These are phyloP conservation scores for Tylopilus sp. DNA, from an alignment of 1,284 basidiomycete species.

Conservation along the genomic window DNA sequence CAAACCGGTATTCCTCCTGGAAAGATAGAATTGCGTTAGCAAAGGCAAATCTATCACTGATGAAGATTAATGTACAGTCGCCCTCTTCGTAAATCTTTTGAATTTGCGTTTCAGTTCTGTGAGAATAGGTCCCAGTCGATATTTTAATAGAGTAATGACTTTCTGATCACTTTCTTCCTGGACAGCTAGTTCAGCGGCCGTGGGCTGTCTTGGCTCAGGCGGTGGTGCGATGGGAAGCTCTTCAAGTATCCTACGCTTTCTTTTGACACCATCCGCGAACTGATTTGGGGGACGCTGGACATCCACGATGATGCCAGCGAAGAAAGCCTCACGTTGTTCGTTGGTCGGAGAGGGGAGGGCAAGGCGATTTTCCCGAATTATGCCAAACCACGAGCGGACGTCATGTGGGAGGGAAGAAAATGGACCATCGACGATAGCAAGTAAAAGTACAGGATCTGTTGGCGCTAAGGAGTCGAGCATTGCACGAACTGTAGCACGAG, in stretches of 20 bases:
- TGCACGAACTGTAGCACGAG: slow-evolving; percentile 82
- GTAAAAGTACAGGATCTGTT: slow-evolving; percentile 88
- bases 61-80: slow-evolving; percentile 56
- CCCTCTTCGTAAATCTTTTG: slow-evolving; percentile 85
- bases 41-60: not conserved
- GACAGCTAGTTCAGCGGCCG: slow-evolving; percentile 78
- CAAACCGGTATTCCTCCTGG: slow-evolving; percentile 74
- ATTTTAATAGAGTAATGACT: slow-evolving; percentile 82
- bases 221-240: slow-evolving; percentile 88
- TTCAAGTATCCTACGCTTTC: slow-evolving; percentile 84
- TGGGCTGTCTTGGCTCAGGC: slow-evolving; percentile 80
- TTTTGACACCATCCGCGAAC: slow-evolving; percentile 88
- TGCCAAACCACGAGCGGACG: slow-evolving; percentile 91
- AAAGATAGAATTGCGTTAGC: slow-evolving; percentile 10
- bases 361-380: slow-evolving; percentile 73
- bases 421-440: slow-evolving; percentile 84
- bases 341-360: slow-evolving; percentile 53
- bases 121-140: slow-evolving; percentile 83
- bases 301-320: slow-evolving; percentile 69
- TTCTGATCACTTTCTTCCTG: slow-evolving; percentile 83
- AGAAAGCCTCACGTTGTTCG: slow-evolving; percentile 75
- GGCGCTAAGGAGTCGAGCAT: slow-evolving; percentile 90
- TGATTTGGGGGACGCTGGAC: slow-evolving; percentile 77
- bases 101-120: slow-evolving; percentile 91
- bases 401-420: slow-evolving; percentile 76